These are phyloP conservation scores for Talaromyces sp. DNA, from an alignment of 2,329 filamentous ascomycete genomes.

Conservation along the genomic window DNA sequence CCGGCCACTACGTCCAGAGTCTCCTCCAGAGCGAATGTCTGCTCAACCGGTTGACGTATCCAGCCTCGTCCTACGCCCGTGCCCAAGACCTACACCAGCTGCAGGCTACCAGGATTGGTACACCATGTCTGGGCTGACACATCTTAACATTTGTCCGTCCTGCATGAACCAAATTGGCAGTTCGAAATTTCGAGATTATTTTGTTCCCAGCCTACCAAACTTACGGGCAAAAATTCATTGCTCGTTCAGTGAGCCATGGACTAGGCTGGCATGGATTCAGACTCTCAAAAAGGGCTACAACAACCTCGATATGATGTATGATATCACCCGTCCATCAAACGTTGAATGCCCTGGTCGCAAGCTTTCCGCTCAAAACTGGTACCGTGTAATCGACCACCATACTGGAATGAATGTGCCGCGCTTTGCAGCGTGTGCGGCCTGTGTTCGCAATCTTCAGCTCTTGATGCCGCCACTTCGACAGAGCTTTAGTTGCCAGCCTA, in stretches of 20 bases:
- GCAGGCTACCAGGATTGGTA: constrained; percentile 73
- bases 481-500: constrained; percentile 52
- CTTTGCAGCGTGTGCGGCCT: constrained; percentile 72
- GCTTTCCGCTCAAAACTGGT: constrained; percentile 63
- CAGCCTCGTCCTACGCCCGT: constrained; percentile 54
- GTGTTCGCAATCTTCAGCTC: constrained; percentile 65
- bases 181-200: constrained; percentile 63
- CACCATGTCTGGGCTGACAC: constrained; percentile 63
- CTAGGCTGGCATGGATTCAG: constrained; percentile 76
- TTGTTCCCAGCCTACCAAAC: constrained; percentile 58
- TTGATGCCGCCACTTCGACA: constrained; percentile 68
- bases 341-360: constrained; percentile 55
- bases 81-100: constrained; percentile 60
- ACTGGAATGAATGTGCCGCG: constrained; percentile 59
- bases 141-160: constrained; percentile 75
- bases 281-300: constrained; percentile 64
- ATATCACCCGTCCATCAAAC: constrained; percentile 60
- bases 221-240: constrained; percentile 60
- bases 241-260: constrained; percentile 77
- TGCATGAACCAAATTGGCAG: constrained; percentile 71
- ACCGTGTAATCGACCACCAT: constrained; percentile 65
- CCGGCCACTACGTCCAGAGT: constrained; percentile 5
- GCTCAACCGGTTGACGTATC: background rate
- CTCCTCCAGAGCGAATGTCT: constrained; percentile 13
- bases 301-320: constrained; percentile 64